Percentiles rank a stretch among this genome's conserved stretches.
phyloP scores from a whole-genome alignment of 1,139 yeast genomes.

The Suhomyces bribrorum region DNA sequence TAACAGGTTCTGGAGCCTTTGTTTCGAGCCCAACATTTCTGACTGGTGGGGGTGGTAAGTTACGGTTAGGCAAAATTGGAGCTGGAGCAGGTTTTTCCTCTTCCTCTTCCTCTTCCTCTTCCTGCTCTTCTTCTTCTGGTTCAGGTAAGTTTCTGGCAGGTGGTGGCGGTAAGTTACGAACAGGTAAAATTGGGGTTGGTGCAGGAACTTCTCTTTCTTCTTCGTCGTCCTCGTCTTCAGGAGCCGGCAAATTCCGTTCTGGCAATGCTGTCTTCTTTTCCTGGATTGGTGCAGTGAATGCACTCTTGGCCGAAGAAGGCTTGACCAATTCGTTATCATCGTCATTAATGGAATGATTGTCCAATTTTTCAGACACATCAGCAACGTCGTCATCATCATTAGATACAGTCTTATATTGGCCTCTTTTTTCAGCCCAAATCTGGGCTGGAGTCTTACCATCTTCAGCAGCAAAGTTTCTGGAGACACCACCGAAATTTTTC shows the following conservation, averaged over 20 bases:
- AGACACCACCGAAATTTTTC: constrained; percentile 61
- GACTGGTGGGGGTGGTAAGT: constrained; percentile 20
- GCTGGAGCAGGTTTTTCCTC: constrained; percentile 19
- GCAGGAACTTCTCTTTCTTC: constrained; percentile 17
- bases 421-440: constrained; percentile 91
- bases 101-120: constrained; percentile 24
- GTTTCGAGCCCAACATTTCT: constrained; percentile 13
- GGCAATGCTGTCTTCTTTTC: background rate
- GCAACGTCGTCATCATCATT: constrained; percentile 21
- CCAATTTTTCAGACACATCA: constrained; percentile 11
- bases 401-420: constrained; percentile 53
- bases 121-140: constrained; percentile 18
- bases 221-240: constrained; percentile 24
- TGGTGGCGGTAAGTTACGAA: constrained; percentile 23
- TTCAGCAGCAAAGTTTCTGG: constrained; percentile 68
- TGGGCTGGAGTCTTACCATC: constrained; percentile 94
- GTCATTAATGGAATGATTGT: constrained; percentile 18
- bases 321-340: constrained; percentile 18
- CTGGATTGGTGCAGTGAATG: constrained; percentile 5
- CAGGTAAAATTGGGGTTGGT: constrained; percentile 25
- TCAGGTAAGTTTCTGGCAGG: constrained; percentile 16
- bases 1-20: constrained; percentile 12
- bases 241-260: constrained; percentile 8
- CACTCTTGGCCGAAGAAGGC: constrained; percentile 7
- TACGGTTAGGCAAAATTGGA: constrained; percentile 26